phyloP scores from a whole-genome alignment of 1,284 basidiomycete genomes.

The Ganoderma leucocontextum region DNA sequence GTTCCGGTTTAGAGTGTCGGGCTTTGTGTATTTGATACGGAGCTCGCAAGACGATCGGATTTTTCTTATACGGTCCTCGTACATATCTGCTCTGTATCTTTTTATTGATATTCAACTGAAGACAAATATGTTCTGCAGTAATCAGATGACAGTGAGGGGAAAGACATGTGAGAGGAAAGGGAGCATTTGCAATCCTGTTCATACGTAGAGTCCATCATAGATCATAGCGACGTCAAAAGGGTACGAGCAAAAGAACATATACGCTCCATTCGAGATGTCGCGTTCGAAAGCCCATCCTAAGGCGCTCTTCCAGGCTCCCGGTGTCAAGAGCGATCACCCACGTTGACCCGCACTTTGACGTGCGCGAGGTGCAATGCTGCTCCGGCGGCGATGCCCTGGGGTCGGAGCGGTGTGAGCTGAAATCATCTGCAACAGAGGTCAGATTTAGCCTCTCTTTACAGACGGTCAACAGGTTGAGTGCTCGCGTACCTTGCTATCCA shows the following conservation, averaged over 20 bases:
- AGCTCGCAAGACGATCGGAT: too few relatives aligned
- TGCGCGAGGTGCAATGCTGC: constrained; percentile 42
- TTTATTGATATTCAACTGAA: too few relatives aligned
- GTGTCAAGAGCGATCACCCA: background rate
- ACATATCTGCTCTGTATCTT: background rate
- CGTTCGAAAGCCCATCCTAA: background rate
- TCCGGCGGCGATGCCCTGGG: constrained; percentile 41
- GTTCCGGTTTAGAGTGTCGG: background rate
- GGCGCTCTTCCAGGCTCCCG: background rate
- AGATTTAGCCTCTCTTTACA: constrained; percentile 9
- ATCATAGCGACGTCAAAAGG: background rate
- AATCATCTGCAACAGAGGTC: constrained; percentile 18
- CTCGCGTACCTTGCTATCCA: constrained; percentile 45
- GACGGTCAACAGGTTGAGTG: background rate
- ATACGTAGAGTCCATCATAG: background rate
- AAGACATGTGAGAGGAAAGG: too few relatives aligned
- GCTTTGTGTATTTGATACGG: background rate
- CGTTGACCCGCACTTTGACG: background rate
- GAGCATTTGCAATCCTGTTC: background rate
- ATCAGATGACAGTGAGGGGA: too few relatives aligned
- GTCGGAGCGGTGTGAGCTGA: constrained; percentile 29
- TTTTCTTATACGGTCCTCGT: background rate
- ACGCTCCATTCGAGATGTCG: background rate
- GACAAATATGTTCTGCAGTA: too few relatives aligned
- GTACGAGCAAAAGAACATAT: background rate